Evolutionary conservation across 106 monocot species (phyloP).

Genomic region (Alisma plantagoaquatica): DNA sequence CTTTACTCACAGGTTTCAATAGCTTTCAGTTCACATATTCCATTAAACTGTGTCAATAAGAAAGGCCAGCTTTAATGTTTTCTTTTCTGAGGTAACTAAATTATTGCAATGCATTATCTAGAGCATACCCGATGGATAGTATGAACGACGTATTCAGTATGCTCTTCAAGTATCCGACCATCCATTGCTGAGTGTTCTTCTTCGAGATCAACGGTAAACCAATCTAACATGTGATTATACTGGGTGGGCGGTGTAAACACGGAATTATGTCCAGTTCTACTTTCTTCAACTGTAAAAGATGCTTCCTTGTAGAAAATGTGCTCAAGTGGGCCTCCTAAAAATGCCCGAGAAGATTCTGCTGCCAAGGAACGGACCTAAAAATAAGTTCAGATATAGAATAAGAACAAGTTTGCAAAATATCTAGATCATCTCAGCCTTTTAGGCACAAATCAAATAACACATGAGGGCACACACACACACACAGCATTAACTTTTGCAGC

Average conservation of each 20-base stretch:
- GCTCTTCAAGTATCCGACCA: constrained; percentile 89
- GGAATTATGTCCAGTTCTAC: too few species aligned
- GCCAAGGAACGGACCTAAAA: constrained; percentile 91
- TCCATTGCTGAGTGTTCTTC: constrained; percentile 99
- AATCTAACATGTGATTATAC: constrained; percentile 60
- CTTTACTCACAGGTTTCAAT: too few species aligned
- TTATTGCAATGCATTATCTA: too few species aligned
- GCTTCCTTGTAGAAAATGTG: constrained; percentile 77
- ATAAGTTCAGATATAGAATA: constrained; percentile 1
- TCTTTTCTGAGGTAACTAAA: too few species aligned
- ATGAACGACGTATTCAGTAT: constrained; percentile 95
- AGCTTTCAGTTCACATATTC: too few species aligned
- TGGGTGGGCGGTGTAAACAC: constrained; percentile 38
- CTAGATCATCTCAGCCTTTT: too few species aligned
- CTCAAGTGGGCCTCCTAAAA: constrained; percentile 83
- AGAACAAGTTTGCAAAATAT: too few species aligned
- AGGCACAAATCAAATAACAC: too few species aligned
- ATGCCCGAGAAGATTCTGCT: constrained; percentile 91
- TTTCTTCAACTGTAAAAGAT: constrained; percentile 18
- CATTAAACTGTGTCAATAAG: too few species aligned
- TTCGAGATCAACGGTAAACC: constrained; percentile 98
- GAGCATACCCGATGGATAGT: constrained; percentile 79
- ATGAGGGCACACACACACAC: too few species aligned
- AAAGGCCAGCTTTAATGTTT: too few species aligned
- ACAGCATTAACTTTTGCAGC: too few species aligned